Evolutionary conservation across 495 filamentous ascomycete species (phyloP).

Genomic region (Xylaria venustula): DNA sequence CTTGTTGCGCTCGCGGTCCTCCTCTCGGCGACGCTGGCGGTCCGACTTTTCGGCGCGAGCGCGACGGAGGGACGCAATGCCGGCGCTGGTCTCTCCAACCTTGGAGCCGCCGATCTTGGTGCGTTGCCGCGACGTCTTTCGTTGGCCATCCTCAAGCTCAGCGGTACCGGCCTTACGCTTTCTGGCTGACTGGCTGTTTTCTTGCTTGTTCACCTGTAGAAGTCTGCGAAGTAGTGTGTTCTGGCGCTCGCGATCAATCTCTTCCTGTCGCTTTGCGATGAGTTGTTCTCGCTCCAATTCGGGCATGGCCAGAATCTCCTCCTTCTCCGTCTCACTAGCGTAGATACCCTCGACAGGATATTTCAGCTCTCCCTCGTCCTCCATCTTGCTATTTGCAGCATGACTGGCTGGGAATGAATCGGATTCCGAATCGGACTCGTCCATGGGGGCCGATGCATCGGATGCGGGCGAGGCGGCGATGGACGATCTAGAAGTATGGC

Average conservation of each 20-base stretch:
- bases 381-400: conserved; percentile 45
- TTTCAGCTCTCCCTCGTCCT: conserved; percentile 60
- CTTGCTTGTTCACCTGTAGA: conserved; percentile 35
- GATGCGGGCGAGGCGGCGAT: conserved; percentile 64
- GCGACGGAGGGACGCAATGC: conserved; percentile 79
- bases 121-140: conserved; percentile 81
- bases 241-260: conserved; percentile 76
- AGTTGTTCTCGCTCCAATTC: conserved; percentile 88
- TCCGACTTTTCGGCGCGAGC: conserved; percentile 81
- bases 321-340: conserved; percentile 73
- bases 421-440: conserved; percentile 78
- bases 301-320: conserved; percentile 79
- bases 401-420: conserved; percentile 47
- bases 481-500: conserved; percentile 13
- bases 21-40: conserved; percentile 69
- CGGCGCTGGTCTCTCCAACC: conserved; percentile 72
- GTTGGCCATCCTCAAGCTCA: conserved; percentile 66
- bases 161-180: conserved; percentile 79
- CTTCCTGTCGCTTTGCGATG: conserved; percentile 81
- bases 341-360: conserved; percentile 91
- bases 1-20: conserved; percentile 61
- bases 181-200: conserved; percentile 46
- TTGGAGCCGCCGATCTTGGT: conserved; percentile 74
- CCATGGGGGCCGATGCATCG: conserved; percentile 81
- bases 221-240: conserved; percentile 81